Percentiles rank a stretch among this genome's conserved stretches.
phyloP scores from a whole-genome alignment of 2,329 filamentous ascomycete species.

The Diaporthe vexans region DNA sequence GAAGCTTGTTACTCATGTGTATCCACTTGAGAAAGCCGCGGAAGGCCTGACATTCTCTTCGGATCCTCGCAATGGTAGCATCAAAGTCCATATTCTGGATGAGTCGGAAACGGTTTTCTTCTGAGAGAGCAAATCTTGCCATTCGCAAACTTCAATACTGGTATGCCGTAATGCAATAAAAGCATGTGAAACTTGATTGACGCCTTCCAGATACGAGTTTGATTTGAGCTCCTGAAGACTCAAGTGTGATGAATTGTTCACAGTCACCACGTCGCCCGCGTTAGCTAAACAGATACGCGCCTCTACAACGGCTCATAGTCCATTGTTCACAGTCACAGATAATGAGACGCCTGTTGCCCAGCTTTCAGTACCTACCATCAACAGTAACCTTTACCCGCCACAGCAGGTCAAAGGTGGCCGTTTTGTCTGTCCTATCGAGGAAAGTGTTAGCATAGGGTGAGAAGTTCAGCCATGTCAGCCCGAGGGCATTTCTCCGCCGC shows the following conservation, averaged over 20 bases:
- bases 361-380: too few relatives aligned
- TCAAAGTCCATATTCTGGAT: conserved; percentile 74
- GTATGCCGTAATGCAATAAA: too few relatives aligned
- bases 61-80: conserved; percentile 66
- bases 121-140: not conserved
- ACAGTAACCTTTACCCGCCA: not conserved
- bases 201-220: not conserved
- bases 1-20: conserved; percentile 73
- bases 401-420: not conserved
- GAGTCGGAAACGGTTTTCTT: conserved; percentile 47
- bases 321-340: not conserved
- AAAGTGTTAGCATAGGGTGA: not conserved
- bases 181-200: not conserved
- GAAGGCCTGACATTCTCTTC: conserved; percentile 69
- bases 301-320: too few relatives aligned
- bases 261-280: too few relatives aligned
- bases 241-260: not conserved
- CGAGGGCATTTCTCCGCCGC: not conserved
- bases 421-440: rapidly evolving
- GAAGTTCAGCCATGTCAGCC: not conserved
- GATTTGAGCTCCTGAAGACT: not conserved
- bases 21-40: conserved; percentile 71
- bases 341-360: not conserved
- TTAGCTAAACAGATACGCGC: too few relatives aligned
- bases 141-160: not conserved